Base-by-base conservation (phyloP, 148 eudicot species). In the Hydrangea macrophylla region DNA sequence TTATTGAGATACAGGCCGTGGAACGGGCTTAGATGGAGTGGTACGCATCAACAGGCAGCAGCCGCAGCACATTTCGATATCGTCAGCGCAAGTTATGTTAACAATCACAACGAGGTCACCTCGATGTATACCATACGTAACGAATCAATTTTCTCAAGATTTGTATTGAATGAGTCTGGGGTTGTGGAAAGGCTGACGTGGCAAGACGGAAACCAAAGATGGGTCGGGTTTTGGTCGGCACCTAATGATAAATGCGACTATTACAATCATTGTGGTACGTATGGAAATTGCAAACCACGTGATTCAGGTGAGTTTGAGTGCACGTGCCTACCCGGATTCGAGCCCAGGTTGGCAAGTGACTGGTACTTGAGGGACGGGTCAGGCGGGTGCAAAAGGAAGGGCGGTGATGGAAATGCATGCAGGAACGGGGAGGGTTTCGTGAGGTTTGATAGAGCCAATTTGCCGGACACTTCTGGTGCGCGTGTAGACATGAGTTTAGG, bases 381-480 rank as follows among this genome's bases (percentile, higher is more conserved):
- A 17, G 37, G 62, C 23, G 88, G 88, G 42, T 84, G 88, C 45
- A 67, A 67, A 15, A 68, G 77, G 68, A 75, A 76, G 70, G 75
- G 60, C 6, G 81, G 70, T 45, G 59, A 35, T 35, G 58, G n/a
- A n/a, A n/a, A 66, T 2, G 58, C 69, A 79, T 86, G 91, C 58
- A 56, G 33, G 23, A 74, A 65, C 4, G 81, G 81, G 2, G 88
- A 78, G 39, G 88, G 92, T 37, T 87, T 87, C 60, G 44, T 76
- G 22, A 84, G 68, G 69, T 2, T 81, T 33, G 35, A 67, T 0
- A 57, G 54, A 6, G 83, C 82, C 9, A 82, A 84, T 79, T 2
- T 87, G 26, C 92, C 92, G 3, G 88, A 87, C 68, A 74, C 87
- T 0, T 69, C 82, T 0, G 75, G 45, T 20, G 73, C 87, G 17